Conservation (phyloP, 257 asterid genomes). For the Handroanthus guayacan region DNA sequence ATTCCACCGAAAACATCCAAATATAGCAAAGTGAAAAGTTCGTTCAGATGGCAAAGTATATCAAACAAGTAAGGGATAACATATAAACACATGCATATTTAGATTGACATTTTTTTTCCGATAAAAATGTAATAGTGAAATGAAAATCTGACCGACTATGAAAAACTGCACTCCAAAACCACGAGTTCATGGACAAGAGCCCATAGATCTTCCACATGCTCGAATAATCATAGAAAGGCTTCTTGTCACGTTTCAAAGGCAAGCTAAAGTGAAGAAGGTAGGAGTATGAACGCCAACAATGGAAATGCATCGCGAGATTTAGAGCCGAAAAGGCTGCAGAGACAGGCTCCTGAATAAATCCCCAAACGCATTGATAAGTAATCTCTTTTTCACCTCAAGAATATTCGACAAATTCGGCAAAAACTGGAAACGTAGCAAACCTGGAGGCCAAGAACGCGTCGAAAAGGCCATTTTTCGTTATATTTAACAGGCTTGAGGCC, state of each 20-base stretch:
- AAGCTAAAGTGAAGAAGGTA: constrained; percentile 60
- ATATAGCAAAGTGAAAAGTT: too few species aligned
- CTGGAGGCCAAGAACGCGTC: constrained; percentile 64
- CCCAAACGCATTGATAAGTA: background rate
- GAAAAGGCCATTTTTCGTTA: constrained; percentile 80
- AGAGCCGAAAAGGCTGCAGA: constrained; percentile 72
- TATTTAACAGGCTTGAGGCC: constrained; percentile 66
- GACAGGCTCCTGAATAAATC: constrained; percentile 64
- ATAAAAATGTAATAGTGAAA: constrained; percentile 3
- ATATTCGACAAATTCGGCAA: background rate
- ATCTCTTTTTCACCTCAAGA: constrained; percentile 14
- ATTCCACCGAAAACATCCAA: too few species aligned
- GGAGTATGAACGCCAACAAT: constrained; percentile 71
- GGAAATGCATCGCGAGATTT: constrained; percentile 71
- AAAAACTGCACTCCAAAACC: constrained; percentile 84
- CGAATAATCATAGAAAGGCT: constrained; percentile 54
- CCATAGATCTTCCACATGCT: constrained; percentile 66
- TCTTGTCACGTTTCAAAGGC: constrained; percentile 62
- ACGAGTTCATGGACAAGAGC: constrained; percentile 63
- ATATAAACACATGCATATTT: background rate
- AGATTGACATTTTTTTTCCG: too few species aligned
- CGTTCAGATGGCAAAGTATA: too few species aligned
- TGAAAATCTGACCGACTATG: constrained; percentile 57
- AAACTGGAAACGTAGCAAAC: constrained; percentile 35
- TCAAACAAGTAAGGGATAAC: too few species aligned